Evolutionary conservation across 2,329 filamentous ascomycete species (phyloP).

Genomic region (Cercospora citrullina): DNA sequence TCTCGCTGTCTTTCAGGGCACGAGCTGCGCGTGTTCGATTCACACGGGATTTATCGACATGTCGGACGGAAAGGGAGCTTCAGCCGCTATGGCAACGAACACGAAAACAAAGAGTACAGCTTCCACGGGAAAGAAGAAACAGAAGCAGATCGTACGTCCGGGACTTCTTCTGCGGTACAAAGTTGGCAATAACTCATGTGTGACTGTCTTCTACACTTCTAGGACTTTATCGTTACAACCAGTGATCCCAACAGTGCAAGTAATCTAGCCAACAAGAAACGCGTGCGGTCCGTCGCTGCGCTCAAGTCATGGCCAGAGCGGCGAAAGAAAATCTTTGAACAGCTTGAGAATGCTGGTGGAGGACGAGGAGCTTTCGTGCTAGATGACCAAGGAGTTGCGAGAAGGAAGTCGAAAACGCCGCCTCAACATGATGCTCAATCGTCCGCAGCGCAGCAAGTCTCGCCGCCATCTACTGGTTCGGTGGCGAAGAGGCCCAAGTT

Average conservation of each 20-base stretch:
- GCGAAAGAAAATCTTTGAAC: slow-evolving; percentile 32
- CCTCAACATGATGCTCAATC: neutral
- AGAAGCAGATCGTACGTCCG: slow-evolving; percentile 18
- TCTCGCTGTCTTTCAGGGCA: neutral
- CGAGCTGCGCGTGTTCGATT: neutral
- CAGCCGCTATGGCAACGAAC: neutral
- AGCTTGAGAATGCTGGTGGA: slow-evolving; percentile 25
- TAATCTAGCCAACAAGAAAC: slow-evolving; percentile 33
- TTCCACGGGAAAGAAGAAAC: slow-evolving; percentile 12
- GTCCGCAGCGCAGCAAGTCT: slow-evolving; percentile 1
- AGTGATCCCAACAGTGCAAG: slow-evolving; percentile 28
- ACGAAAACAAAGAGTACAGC: neutral
- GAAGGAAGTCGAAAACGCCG: slow-evolving; percentile 7
- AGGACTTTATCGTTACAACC: slow-evolving; percentile 37
- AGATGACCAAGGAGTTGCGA: slow-evolving; percentile 15
- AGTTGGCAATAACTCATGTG: neutral
- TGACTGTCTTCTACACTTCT: neutral
- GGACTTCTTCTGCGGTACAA: too few relatives aligned
- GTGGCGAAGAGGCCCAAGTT: slow-evolving; percentile 15
- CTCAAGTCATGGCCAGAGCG: slow-evolving; percentile 35
- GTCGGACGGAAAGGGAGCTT: neutral
- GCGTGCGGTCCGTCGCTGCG: slow-evolving; percentile 34
- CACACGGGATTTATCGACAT: neutral
- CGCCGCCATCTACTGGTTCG: slow-evolving; percentile 1
- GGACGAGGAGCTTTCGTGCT: slow-evolving; percentile 29